These are phyloP conservation scores for Yamadazyma spencermartinsiae DNA, from an alignment of 1,139 yeast genomes.

Conservation along the genomic window DNA sequence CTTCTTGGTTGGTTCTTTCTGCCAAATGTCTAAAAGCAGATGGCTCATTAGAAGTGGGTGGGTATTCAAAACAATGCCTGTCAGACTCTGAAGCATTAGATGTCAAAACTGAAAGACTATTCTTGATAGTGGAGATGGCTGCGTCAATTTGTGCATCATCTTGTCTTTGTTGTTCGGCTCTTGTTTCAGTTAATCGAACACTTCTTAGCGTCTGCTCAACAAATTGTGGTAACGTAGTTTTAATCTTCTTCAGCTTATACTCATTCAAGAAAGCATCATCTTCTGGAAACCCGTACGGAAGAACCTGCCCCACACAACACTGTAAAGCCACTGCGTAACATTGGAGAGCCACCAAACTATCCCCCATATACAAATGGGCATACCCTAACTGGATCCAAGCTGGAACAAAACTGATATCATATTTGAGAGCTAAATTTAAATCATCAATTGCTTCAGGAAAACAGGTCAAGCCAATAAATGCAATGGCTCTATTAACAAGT, in stretches of 20 bases:
- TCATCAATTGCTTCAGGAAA: slow-evolving; percentile 44
- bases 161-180: slow-evolving; percentile 42
- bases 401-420: slow-evolving; percentile 38
- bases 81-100: slow-evolving; percentile 29
- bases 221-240: slow-evolving; percentile 39
- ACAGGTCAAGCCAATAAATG: slow-evolving; percentile 45
- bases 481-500: slow-evolving; percentile 42
- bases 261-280: slow-evolving; percentile 17
- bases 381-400: slow-evolving; percentile 51
- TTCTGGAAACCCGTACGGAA: slow-evolving; percentile 27
- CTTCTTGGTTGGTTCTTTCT: slow-evolving; percentile 31
- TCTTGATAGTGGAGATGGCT: slow-evolving; percentile 29
- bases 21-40: slow-evolving; percentile 29
- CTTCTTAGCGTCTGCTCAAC: slow-evolving; percentile 39
- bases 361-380: slow-evolving; percentile 46
- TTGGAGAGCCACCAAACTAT: slow-evolving; percentile 32
- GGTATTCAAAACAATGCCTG: slow-evolving; percentile 29
- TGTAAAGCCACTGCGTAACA: slow-evolving; percentile 37
- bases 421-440: slow-evolving; percentile 32
- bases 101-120: slow-evolving; percentile 24
- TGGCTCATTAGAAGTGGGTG: slow-evolving; percentile 26
- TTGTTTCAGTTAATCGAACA: slow-evolving; percentile 37
- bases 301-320: slow-evolving; percentile 32
- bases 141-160: slow-evolving; percentile 22
- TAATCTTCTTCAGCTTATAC: slow-evolving; percentile 24